Evolutionary conservation across 2,329 filamentous ascomycete species (phyloP).

Genomic region (Nemania sp.): DNA sequence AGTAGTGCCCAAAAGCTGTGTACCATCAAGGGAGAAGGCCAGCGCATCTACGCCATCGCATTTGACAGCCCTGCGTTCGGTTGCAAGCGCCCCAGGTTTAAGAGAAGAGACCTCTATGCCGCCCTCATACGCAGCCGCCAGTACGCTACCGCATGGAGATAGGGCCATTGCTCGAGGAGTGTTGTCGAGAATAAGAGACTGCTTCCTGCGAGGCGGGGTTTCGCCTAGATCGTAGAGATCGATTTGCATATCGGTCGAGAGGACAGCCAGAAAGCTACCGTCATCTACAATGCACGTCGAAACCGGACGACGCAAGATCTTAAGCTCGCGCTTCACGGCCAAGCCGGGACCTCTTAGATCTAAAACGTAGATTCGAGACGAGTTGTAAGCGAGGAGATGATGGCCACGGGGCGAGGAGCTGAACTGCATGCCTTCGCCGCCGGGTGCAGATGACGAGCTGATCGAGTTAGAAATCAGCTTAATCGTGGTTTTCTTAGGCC

Average conservation of each 20-base stretch:
- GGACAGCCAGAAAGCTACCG: conserved; percentile 73
- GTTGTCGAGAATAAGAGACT: conserved; percentile 77
- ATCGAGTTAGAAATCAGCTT: conserved; percentile 83
- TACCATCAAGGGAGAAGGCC: conserved; percentile 76
- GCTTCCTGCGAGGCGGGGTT: conserved; percentile 68
- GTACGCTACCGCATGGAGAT: conserved; percentile 77
- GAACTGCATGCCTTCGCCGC: conserved; percentile 85
- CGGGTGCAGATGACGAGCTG: conserved; percentile 80
- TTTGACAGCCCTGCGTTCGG: conserved; percentile 74
- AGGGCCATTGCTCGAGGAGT: conserved; percentile 77
- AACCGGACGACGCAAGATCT: conserved; percentile 74
- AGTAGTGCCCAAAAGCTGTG: conserved; percentile 77
- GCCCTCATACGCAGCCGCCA: conserved; percentile 83
- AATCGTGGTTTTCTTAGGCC: conserved; percentile 70
- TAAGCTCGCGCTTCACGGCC: conserved; percentile 74
- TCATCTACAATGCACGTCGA: conserved; percentile 80
- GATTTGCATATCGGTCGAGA: conserved; percentile 81
- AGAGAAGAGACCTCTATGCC: conserved; percentile 88
- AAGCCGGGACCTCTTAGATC: conserved; percentile 65
- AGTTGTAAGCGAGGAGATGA: conserved; percentile 79
- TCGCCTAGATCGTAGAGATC: conserved; percentile 77
- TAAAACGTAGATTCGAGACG: conserved; percentile 79
- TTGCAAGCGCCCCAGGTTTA: conserved; percentile 62
- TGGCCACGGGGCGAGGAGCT: conserved; percentile 75
- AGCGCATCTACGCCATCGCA: conserved; percentile 75